Conservation (phyloP, 2,329 filamentous ascomycete genomes). For the Ophiostoma sp. region DNA sequence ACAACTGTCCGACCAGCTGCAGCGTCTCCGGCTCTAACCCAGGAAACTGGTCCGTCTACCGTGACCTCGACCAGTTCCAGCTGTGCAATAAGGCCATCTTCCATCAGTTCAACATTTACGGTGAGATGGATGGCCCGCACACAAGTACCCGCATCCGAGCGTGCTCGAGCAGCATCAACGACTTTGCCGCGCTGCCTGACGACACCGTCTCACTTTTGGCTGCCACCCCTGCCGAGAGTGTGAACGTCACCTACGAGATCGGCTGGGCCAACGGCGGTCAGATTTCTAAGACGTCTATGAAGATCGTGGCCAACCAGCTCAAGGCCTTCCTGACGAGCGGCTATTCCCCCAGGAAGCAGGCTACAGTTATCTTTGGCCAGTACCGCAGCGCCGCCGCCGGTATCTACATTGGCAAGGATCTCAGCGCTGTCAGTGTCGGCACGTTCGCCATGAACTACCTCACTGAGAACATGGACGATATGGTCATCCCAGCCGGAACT, state of each 20-base stretch:
- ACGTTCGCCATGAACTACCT: not conserved
- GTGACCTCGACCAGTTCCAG: constrained; percentile 8
- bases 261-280: not conserved
- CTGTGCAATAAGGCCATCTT: not conserved
- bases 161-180: not conserved
- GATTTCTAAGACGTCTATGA: not conserved
- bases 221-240: not conserved
- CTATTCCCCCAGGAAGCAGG: not conserved
- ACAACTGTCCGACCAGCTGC: constrained; percentile 10
- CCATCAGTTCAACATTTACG: not conserved
- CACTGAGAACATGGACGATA: not conserved
- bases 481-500: not conserved
- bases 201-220: not conserved
- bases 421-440: not conserved
- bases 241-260: not conserved
- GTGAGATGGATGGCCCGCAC: not conserved
- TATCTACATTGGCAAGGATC: not conserved
- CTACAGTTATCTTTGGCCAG: not conserved
- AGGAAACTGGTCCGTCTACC: constrained; percentile 12
- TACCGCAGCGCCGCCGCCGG: not conserved
- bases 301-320: constrained; percentile 1
- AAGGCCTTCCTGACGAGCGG: not conserved
- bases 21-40: not conserved
- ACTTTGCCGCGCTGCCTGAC: not conserved
- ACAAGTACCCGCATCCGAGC: constrained; percentile 2